Conservation (phyloP, 306 rosid species). For the Inga laurina region DNA sequence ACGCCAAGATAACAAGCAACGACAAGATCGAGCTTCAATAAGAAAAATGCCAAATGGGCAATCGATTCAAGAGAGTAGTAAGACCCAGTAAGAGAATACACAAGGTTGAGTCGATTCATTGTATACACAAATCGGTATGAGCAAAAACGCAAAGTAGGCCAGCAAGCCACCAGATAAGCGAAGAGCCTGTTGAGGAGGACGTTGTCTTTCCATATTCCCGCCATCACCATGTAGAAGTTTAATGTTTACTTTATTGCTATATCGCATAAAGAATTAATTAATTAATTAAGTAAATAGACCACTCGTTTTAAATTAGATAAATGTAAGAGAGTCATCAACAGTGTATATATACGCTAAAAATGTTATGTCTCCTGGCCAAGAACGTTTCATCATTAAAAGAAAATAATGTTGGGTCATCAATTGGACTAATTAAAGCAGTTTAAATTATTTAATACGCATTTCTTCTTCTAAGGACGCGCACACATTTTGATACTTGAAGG, state of each 20-base stretch:
- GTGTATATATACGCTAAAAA: background rate
- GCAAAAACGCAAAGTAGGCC: background rate
- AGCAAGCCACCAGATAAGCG: background rate
- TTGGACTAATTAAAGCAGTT: background rate
- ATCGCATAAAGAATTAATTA: too few species aligned
- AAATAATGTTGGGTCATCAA: background rate
- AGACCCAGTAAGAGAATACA: too few species aligned
- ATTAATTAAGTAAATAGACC: background rate
- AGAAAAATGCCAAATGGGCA: constrained; percentile 15
- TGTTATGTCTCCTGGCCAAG: background rate
- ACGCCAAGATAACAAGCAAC: constrained; percentile 33
- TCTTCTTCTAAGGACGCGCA: too few species aligned
- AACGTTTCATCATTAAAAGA: background rate
- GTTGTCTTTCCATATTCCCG: background rate
- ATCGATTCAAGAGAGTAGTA: background rate
- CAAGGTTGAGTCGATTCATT: background rate
- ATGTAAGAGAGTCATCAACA: background rate
- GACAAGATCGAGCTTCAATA: constrained; percentile 18
- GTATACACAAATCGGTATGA: background rate
- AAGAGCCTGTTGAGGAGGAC: background rate
- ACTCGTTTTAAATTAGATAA: background rate
- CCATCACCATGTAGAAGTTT: background rate
- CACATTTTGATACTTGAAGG: too few species aligned
- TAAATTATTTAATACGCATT: too few species aligned
- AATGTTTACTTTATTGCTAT: background rate